A percentile compares a stretch with the other conserved stretches of the same genome.
Evolutionary conservation across 139 green algal species (phyloP).

Genomic region (Chlamydomonas incerta): DNA sequence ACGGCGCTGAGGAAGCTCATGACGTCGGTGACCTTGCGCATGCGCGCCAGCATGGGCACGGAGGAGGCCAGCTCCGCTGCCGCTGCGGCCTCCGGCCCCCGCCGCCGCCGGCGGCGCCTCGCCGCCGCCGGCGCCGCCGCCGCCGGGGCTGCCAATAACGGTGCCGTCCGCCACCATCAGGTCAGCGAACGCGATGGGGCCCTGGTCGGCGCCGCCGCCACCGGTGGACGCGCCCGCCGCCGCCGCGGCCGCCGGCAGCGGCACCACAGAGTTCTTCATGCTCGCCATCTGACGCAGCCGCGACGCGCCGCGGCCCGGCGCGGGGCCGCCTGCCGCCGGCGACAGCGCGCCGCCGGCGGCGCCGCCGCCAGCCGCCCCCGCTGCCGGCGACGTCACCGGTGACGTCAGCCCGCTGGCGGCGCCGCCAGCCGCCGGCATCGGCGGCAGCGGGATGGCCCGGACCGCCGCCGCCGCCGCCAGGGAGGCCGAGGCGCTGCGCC

Average conservation of each 20-base stretch:
- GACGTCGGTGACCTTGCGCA: conserved; percentile 24
- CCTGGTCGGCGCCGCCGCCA: neutral
- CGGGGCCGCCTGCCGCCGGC: neutral
- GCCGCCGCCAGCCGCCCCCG: neutral
- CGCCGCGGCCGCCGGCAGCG: neutral
- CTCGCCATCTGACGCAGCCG: conserved; percentile 5
- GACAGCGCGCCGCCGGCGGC: neutral
- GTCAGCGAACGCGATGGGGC: neutral
- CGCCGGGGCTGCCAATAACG: neutral
- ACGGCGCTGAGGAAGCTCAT: conserved; percentile 29
- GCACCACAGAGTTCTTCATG: neutral
- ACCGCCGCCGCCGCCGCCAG: too few relatives aligned
- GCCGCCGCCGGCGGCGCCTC: neutral
- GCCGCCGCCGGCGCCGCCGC: neutral
- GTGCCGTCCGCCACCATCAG: neutral
- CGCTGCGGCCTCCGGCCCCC: neutral
- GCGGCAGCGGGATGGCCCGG: too few relatives aligned
- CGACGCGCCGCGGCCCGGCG: neutral
- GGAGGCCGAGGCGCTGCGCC: neutral
- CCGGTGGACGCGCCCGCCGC: neutral
- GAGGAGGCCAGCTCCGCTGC: conserved; percentile 23
- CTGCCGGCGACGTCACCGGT: too few relatives aligned
- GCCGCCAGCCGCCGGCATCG: too few relatives aligned
- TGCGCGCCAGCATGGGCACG: conserved; percentile 19
- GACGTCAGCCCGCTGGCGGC: too few relatives aligned